Base-by-base conservation (phyloP, 306 rosid genomes). In the Erythrophleum fordii region DNA sequence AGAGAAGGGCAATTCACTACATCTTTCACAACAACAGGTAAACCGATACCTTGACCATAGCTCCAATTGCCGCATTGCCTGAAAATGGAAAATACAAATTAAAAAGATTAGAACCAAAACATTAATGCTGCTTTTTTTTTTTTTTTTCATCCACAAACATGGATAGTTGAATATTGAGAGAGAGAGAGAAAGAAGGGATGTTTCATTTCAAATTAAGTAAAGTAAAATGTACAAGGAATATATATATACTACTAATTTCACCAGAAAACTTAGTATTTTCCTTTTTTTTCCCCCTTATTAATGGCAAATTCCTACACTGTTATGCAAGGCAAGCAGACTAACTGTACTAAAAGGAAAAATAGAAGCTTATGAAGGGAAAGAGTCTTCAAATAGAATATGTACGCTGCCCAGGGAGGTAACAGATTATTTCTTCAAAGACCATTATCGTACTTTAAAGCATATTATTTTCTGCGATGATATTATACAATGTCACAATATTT, bases 1-100 rank as follows among this genome's bases (percentile, higher is more conserved):
- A 62, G 90, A 69, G 58, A 66, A 69, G 65, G 90, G 90, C 20
- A 78, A 77, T 42, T 45, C 79, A 62, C 81, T 65, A 83, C 98
- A 92, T 59, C 95, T 81, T 55, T 52, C 62, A 69, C 98, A 94
- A 72, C 82, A 59, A 77, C 98, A 94, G 77, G 80, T 17, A 69
- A 94, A 94, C 20, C 77, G 64, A 84, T 94, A 92, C 86, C 88
- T 94, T 55, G 95, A 86, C 92, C 95, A 88, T 62, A 94, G 73
- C 75, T 94, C 97, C 11, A 77, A 86, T 60, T 85, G 94, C 80
- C 97, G 90, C 83, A 67, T 26, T 55, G 77, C 90, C 98, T 94
- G 53, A 3, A 48, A 48, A 48, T 5, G 1, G 69, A 39, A 84
- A 31, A 20, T 72, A 66, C 48, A 73, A 13, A 65, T 55, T 8